Evolutionary conservation across 176 grass and related monocot species (phyloP), one percentile per base, ranked within the genome.

Genomic region (Musa troglodytarum): DNA sequence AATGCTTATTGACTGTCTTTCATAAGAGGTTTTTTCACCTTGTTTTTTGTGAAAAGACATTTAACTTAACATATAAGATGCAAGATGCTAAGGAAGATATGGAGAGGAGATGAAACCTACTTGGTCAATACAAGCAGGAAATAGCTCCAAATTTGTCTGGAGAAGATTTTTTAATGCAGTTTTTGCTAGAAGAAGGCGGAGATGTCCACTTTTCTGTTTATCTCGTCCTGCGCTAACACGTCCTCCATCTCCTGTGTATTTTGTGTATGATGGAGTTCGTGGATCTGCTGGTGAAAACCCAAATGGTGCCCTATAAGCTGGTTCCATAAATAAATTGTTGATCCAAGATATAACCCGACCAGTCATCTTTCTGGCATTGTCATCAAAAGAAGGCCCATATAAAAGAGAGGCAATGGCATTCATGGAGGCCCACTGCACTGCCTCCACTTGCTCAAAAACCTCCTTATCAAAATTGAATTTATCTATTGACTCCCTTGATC

Each of bases 371-470:
- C 95, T 98, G 49, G 90, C 82, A 84, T 93, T 98, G 75, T 98
- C 94, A 98, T 98, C 94, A 78, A 98, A 98, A 80, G 90, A 98
- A 78, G 95, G 86, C 16, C 90, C 95, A 80, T 89, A 98, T 76
- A 98, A 84, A 65, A 98, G 87, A 71, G 95, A 93, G 65, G 95
- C 84, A 84, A 98, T 89, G 14, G 95, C 88, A 87, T 93, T 93
- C 86, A 93, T 89, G 10, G 95, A 88, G 76, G 88, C 90, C 95
- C 95, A 98, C 34, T 98, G 92, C 71, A 93, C 83, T 20, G 90
- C 95, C 76, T 98, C 94, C 69, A 88, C 80, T 79, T 98, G 95
- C 75, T 98, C 90, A 68, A 86, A 65, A 68, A 93, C 86, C 77
- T 98, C 95, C 81, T 86, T 92, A 81, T 98, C 95, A 85, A 98